phyloP scores from a whole-genome alignment of 805 yeast species.

The Barnettozyma californica region DNA sequence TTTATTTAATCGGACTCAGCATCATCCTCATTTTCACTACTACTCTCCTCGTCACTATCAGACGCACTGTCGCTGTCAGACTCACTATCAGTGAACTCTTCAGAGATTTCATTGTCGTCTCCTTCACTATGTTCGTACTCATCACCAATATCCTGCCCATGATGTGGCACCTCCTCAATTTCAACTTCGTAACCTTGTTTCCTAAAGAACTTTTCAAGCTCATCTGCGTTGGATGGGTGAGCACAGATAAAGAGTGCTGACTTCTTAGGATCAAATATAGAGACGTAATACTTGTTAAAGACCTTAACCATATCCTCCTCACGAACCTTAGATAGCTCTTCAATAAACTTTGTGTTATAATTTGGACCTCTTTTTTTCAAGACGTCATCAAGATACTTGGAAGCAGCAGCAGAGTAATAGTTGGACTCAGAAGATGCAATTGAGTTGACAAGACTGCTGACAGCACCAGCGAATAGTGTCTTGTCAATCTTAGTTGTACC shows the following conservation, averaged over 20 bases:
- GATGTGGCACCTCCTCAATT: conserved; percentile 44
- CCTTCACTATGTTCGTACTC: conserved; percentile 21
- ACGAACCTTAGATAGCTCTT: conserved; percentile 46
- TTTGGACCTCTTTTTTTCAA: conserved; percentile 68
- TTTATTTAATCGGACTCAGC: conserved; percentile 3
- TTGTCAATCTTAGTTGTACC: conserved; percentile 54
- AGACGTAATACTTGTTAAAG: conserved; percentile 55
- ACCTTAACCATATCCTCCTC: conserved; percentile 44
- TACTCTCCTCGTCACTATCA: conserved; percentile 4
- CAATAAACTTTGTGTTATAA: conserved; percentile 50
- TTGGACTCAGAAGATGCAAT: conserved; percentile 69
- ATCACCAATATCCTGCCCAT: conserved; percentile 13
- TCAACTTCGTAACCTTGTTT: conserved; percentile 54
- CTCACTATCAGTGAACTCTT: conserved; percentile 4
- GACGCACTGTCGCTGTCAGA: conserved; percentile 6
- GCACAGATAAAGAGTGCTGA: conserved; percentile 67
- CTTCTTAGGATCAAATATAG: conserved; percentile 51
- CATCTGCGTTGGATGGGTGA: conserved; percentile 57
- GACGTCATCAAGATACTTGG: conserved; percentile 60
- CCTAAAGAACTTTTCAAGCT: conserved; percentile 41
- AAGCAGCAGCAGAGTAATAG: conserved; percentile 55
- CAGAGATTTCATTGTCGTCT: conserved; percentile 13
- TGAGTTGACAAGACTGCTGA: conserved; percentile 67
- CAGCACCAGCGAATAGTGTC: conserved; percentile 61
- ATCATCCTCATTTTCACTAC: conserved; percentile 1